Base-by-base conservation (phyloP, 192 early-diverging fungal species). In the Rhizophagus sp. region DNA sequence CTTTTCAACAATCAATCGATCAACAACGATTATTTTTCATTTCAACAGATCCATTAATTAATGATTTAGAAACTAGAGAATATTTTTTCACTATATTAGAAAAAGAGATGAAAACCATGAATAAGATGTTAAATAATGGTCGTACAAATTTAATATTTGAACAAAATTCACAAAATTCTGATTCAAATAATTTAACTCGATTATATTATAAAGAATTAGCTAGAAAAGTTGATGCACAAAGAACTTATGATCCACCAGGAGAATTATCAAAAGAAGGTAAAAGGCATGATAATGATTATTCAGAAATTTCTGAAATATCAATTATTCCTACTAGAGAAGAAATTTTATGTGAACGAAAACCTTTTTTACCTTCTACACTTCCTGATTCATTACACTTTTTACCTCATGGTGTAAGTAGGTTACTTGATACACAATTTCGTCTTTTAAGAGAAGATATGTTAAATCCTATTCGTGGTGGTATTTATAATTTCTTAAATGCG, bases 381-480 rank as follows among this genome's bases (percentile, higher is more conserved):
- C 70, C 76, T 8, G 82, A 81, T 41, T 73, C 83, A 1, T 86
- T 83, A 9, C 88, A 90, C 78, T 89, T 86, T 76, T 65, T 90
- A 1, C 77, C 82, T 8, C 34, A 50, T 36, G 91, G 90, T 2
- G 80, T 83, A 66, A 83, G 77, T 5, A 84, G 87, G 5, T 82
- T 88, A 30, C 25, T 91, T 13, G 90, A 92, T 80, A 86, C 78
- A 22, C 88, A 91, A 68, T 92, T 91, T 75, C 88, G 90, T 1
- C 79, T 92, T 9, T 82, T 90, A 24, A 77, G 91, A 11, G 90
- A 92, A 67, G 91, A 92, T 39, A 82, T 90, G 80, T 69, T 91
- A 49, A 76, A 81, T 25, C 63, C 88, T 39, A 24, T 91, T 2
- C 81, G 86, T 0, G 74, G 64, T 9, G 85, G 90, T 4, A 72